Evolutionary conservation across 345 rosid species (phyloP), one percentile per base, ranked within the genome.

Genomic region (Populus ilicifolia): DNA sequence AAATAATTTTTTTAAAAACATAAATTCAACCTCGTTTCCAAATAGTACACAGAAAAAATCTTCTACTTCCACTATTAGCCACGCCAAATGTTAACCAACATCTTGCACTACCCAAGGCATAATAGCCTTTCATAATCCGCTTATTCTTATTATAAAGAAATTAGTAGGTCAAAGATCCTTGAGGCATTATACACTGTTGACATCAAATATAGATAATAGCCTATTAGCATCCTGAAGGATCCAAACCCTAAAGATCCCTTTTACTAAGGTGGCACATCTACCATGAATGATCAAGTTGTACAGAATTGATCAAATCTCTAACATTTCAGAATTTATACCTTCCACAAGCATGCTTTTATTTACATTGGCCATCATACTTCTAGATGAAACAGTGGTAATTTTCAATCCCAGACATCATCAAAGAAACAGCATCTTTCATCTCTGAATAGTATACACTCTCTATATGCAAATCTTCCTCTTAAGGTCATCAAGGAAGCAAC

Each of bases 371-470:
- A 23, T 9, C 27, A 23, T 59, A 59, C 64, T n/a, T 59, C 64
- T 5, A 1, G 2, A 10, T n/a, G 13, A 59, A 9, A 59, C 64
- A 10, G 64, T 59, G 5, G 6, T 59, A 23, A 23, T 59, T 59
- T 59, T n/a, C 64, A 94, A 43, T 90, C 95, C 98, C 98, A 94
- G 36, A 90, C 98, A 29, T 85, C 87, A 71, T 93, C 98, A 64
- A 91, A 94, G 84, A 91, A 93, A 44, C 97, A 1, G 97, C 98
- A 84, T 94, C 98, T 82, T 91, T 91, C 98, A 93, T 93, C 83
- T 94, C 98, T 4, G 98, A 94, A 88, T 93, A 94, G 89, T 90
- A 89, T 25, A 87, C 93, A 77, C 87, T 90, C 85, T 93, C 98
- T 78, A 94, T 83, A 66, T 85, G 88, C 84, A 94, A 71, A 77